Base-by-base conservation (phyloP, 495 filamentous ascomycete genomes). In the Xylaria nigripes region DNA sequence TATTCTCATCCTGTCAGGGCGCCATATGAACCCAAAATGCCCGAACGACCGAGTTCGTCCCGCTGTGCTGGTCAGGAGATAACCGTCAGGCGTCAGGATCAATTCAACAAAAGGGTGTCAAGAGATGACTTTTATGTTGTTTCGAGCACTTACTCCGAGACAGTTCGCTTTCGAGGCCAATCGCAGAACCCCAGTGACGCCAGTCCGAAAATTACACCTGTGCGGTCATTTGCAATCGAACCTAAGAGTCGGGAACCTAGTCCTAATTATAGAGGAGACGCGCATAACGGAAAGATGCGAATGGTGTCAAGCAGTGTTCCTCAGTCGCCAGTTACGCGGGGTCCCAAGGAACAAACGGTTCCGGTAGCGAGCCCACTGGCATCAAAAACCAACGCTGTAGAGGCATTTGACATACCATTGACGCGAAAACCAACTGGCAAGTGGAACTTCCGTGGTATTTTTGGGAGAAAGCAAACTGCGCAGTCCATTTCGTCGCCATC, bases 281-380 rank as follows among this genome's bases (percentile, higher is more conserved):
- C 54, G 24, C 60, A 50, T 45, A 58, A 66, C n/a, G 64, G 61
- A 23, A 62, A 67, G 50, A 84, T 82, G 48, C 80, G 80, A 15
- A 79, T 83, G 78, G 81, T 79, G 13, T 66, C 83, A 40, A 79
- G 81, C 42, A 82, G 80, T 54, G 79, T 80, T 48, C 62, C 66
- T 29, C 47, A 45, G 15, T 62, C 56, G 36, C 65, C 61, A 18
- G 43, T 30, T 46, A 51, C 25, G 18, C 57, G 50, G 21, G n/a
- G n/a, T 18, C 58, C 52, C 50, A 54, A 50, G 45, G 54, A 58
- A 49, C 45, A 47, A 23, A 51, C 48, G 25, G 48, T 12, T 36
- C 54, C 57, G 18, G 23, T 49, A 45, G 10, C 51, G 5, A 45
- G 46, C 19, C 66, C 67, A 7, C 56, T 65, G 30, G 59, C 57